A percentile compares a stretch with the other conserved stretches of the same genome.
Conservation (phyloP, 371 early-diverging fungal genomes). For the Amoeboaphelidium occidentale region DNA sequence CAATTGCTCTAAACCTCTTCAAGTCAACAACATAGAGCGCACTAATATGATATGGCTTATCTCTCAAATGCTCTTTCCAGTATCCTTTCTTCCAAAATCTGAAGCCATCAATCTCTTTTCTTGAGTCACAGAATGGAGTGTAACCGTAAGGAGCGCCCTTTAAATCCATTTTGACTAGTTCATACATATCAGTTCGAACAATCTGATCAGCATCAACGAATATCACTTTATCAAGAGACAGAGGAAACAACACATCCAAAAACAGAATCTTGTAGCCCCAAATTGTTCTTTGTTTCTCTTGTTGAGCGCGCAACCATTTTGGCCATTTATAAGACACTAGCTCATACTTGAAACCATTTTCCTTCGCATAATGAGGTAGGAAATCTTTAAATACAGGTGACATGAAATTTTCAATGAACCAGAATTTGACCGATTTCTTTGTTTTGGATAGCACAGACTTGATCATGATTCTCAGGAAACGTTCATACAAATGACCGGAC, state of each 20-base stretch:
- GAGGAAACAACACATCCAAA: conserved; percentile 83
- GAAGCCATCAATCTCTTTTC: conserved; percentile 82
- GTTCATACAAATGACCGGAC: conserved; percentile 84
- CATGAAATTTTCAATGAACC: conserved; percentile 89
- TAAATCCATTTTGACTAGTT: conserved; percentile 68
- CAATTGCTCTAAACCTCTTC: conserved; percentile 56
- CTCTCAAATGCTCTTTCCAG: conserved; percentile 63
- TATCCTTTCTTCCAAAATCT: conserved; percentile 91
- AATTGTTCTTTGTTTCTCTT: conserved; percentile 80
- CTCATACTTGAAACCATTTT: conserved; percentile 65
- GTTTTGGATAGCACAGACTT: conserved; percentile 68
- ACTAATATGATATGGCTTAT: conserved; percentile 82
- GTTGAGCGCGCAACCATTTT: conserved; percentile 67
- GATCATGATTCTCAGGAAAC: conserved; percentile 88
- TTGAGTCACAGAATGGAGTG: conserved; percentile 75
- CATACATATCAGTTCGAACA: conserved; percentile 73
- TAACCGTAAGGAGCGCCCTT: conserved; percentile 81
- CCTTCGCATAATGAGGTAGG: conserved; percentile 57
- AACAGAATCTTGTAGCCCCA: conserved; percentile 95
- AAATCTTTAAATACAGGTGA: conserved; percentile 80
- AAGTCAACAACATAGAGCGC: conserved; percentile 85
- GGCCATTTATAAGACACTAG: conserved; percentile 94
- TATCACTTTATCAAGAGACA: conserved; percentile 73
- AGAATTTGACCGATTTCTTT: conserved; percentile 67
- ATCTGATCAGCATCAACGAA: conserved; percentile 96